Percentiles rank a stretch among this genome's conserved stretches.
Evolutionary conservation across 2,329 filamentous ascomycete genomes (phyloP).

Genomic region (Biscogniauxia marginata): DNA sequence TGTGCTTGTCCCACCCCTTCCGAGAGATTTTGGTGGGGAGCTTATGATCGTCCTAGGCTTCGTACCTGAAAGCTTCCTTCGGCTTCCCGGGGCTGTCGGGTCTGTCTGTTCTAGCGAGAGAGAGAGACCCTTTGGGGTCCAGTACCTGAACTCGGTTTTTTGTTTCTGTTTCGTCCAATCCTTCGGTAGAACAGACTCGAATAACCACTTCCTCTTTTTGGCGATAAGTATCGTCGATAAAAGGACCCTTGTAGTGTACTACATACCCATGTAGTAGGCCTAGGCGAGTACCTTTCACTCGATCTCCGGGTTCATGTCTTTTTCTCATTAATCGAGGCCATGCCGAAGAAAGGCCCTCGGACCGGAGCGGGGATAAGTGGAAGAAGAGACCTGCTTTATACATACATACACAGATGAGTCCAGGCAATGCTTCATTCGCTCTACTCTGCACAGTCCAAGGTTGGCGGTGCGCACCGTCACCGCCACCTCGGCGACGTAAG

Average conservation of each 20-base stretch:
- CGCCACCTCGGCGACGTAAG: constrained; percentile 20
- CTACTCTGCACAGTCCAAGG: constrained; percentile 8
- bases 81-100: not conserved
- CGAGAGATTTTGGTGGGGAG: not conserved
- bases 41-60: not conserved
- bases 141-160: not conserved
- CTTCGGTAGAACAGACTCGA: not conserved
- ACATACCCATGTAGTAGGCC: too few species aligned
- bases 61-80: not conserved
- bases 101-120: not conserved
- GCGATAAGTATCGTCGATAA: not conserved
- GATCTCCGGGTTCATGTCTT: not conserved
- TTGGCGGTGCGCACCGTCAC: constrained; percentile 15
- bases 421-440: not conserved
- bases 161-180: not conserved
- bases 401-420: not conserved
- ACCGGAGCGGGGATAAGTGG: not conserved
- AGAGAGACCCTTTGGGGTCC: not conserved
- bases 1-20: not conserved
- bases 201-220: not conserved
- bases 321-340: not conserved
- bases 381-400: not conserved
- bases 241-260: not conserved
- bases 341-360: not conserved
- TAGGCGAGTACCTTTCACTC: not conserved